A percentile compares a stretch with the other conserved stretches of the same genome.
phyloP scores from a whole-genome alignment of 2,329 filamentous ascomycete genomes.

The Fusarium luffae region DNA sequence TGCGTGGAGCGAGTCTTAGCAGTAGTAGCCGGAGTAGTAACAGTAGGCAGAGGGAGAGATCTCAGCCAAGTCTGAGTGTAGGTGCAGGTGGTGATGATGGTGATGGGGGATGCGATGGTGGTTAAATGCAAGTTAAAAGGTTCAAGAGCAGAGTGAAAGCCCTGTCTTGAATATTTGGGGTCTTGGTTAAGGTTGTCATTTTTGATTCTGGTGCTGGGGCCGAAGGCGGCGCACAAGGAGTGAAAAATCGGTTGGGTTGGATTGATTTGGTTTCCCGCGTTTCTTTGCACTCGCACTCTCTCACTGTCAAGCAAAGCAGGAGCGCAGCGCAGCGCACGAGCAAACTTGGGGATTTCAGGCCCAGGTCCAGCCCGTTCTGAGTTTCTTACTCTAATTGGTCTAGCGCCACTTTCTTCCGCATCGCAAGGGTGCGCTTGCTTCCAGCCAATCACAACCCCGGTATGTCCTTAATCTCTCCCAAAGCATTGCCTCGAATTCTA shows the following conservation, averaged over 20 bases:
- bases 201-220: constrained; percentile 52
- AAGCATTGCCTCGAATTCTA: constrained; percentile 30
- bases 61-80: constrained; percentile 6
- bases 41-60: neutral
- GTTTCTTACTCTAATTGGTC: constrained; percentile 20
- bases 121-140: constrained; percentile 43
- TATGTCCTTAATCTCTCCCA: constrained; percentile 16
- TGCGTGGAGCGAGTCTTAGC: constrained; percentile 33
- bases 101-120: constrained; percentile 33
- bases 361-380: constrained; percentile 21
- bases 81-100: constrained; percentile 43
- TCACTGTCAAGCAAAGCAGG: neutral
- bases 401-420: constrained; percentile 31
- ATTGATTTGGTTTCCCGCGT: constrained; percentile 46
- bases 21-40: constrained; percentile 16
- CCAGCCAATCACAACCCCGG: constrained; percentile 18
- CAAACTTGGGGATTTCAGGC: constrained; percentile 30
- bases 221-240: constrained; percentile 54
- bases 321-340: neutral
- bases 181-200: constrained; percentile 55
- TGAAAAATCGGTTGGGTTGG: constrained; percentile 48
- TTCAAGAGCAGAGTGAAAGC: constrained; percentile 45
- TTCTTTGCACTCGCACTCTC: constrained; percentile 27
- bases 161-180: constrained; percentile 53
- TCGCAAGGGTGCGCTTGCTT: constrained; percentile 9